phyloP scores from a whole-genome alignment of 257 asterid genomes.

The Capsicum rhomboideum region DNA sequence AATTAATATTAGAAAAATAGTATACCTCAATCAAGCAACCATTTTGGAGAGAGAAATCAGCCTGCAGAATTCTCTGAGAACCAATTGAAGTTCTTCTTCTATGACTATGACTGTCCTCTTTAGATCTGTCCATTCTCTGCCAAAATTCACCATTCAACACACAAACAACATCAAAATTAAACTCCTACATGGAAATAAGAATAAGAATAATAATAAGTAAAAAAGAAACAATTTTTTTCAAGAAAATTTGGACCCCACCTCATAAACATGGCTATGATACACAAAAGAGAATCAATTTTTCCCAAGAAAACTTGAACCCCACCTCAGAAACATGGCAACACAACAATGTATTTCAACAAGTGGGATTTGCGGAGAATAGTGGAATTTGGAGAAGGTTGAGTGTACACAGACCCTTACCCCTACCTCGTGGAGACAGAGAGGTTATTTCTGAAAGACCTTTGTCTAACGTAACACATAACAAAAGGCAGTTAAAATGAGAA shows the following conservation, averaged over 20 bases:
- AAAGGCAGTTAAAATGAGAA: not conserved
- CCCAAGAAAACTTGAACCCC: conserved; percentile 23
- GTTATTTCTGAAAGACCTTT: not conserved
- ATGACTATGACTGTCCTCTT: conserved; percentile 50
- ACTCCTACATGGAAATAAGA: not conserved
- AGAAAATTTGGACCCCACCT: conserved; percentile 48
- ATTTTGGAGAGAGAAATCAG: conserved; percentile 34
- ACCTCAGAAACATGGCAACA: too few species aligned
- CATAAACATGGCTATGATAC: conserved; percentile 36
- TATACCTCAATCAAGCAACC: conserved; percentile 57
- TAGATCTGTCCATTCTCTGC: conserved; percentile 63
- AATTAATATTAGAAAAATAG: not conserved
- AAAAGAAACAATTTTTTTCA: not conserved
- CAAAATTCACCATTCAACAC: conserved; percentile 5
- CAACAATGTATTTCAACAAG: too few species aligned
- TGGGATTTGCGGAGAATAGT: too few species aligned
- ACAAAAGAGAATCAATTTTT: not conserved
- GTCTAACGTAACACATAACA: not conserved
- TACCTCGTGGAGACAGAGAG: not conserved
- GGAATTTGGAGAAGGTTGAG: too few species aligned
- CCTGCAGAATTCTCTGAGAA: conserved; percentile 50
- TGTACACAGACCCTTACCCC: too few species aligned
- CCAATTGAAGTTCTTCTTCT: conserved; percentile 63
- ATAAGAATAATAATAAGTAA: not conserved
- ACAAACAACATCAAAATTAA: not conserved